Conservation (phyloP, 345 rosid genomes). For the Lumnitzera racemosa region DNA sequence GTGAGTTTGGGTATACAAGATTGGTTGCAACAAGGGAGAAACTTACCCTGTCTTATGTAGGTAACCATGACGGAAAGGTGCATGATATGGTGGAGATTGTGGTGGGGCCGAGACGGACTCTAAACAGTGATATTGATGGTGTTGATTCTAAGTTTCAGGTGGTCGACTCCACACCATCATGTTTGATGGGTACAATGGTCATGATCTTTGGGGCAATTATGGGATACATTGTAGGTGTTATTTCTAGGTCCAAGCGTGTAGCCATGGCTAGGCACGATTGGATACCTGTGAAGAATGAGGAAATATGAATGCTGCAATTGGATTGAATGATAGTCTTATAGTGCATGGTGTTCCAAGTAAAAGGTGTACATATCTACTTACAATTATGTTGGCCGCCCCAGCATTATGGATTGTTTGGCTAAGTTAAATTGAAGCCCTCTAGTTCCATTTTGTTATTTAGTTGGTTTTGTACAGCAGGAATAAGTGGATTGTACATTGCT, state of each 20-base stretch:
- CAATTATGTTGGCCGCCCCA: too few species aligned
- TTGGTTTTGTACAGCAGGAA: too few species aligned
- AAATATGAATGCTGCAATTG: slow-evolving; percentile 23
- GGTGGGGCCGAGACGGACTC: slow-evolving; percentile 58
- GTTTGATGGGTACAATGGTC: slow-evolving; percentile 55
- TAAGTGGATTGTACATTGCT: too few species aligned
- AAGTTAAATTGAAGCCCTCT: too few species aligned
- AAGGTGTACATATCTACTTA: too few species aligned
- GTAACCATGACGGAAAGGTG: slow-evolving; percentile 84
- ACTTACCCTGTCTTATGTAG: slow-evolving; percentile 60
- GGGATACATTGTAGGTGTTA: slow-evolving; percentile 59
- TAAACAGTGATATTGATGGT: slow-evolving; percentile 24
- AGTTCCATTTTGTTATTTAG: too few species aligned
- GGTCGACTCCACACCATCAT: slow-evolving; percentile 29
- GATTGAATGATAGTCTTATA: too few species aligned
- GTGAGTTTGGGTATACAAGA: slow-evolving; percentile 86
- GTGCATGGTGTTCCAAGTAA: too few species aligned
- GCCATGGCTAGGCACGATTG: slow-evolving; percentile 26
- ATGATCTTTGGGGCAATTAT: slow-evolving; percentile 56
- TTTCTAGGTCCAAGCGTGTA: slow-evolving; percentile 44
- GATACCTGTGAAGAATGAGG: slow-evolving; percentile 57
- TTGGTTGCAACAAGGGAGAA: slow-evolving; percentile 74
- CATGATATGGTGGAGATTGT: slow-evolving; percentile 78
- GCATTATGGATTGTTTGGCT: too few species aligned
- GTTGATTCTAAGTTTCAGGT: slow-evolving; percentile 9